These are phyloP conservation scores for Xylaria palmicola DNA, from an alignment of 495 filamentous ascomycete species.

Conservation along the genomic window DNA sequence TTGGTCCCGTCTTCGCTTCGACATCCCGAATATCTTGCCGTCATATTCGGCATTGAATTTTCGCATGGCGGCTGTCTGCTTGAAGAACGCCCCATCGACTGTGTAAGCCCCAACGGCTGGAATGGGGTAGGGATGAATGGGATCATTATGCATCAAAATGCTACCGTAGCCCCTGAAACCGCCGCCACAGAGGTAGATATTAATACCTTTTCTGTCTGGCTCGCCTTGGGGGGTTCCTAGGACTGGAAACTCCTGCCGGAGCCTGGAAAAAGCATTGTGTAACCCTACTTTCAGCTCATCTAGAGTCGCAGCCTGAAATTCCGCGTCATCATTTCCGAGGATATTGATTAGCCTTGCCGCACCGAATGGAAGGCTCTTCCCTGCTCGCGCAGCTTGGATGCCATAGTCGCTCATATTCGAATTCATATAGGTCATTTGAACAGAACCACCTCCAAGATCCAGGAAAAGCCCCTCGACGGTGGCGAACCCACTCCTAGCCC, in stretches of 20 bases:
- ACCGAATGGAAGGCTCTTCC: slow-evolving; percentile 73
- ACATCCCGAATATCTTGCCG: slow-evolving; percentile 74
- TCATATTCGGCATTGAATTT: slow-evolving; percentile 52
- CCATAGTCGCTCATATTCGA: slow-evolving; percentile 47
- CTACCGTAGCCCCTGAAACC: slow-evolving; percentile 92
- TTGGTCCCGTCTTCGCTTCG: slow-evolving; percentile 74
- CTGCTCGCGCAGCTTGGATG: slow-evolving; percentile 44
- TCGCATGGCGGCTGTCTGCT: slow-evolving; percentile 58
- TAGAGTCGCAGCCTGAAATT: slow-evolving; percentile 48
- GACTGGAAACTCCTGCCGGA: slow-evolving; percentile 55
- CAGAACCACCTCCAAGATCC: slow-evolving; percentile 87
- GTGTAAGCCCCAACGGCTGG: slow-evolving; percentile 81
- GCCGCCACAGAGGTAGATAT: slow-evolving; percentile 83
- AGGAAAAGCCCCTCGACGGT: slow-evolving; percentile 67
- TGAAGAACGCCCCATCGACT: slow-evolving; percentile 60
- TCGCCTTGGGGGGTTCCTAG: slow-evolving; percentile 48
- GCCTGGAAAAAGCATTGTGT: slow-evolving; percentile 58
- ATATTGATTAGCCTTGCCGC: slow-evolving; percentile 74
- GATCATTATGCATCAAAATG: slow-evolving; percentile 70
- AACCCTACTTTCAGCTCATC: slow-evolving; percentile 60
- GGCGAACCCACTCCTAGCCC: slow-evolving; percentile 73
- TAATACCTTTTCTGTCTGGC: slow-evolving; percentile 55
- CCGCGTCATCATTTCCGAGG: slow-evolving; percentile 45
- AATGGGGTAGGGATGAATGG: slow-evolving; percentile 74
- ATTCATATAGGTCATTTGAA: slow-evolving; percentile 84